Evolutionary conservation across 192 early-diverging fungal species (phyloP), one percentile per base, ranked within the genome.

Genomic region (Jimgerdemannia flammicorona): DNA sequence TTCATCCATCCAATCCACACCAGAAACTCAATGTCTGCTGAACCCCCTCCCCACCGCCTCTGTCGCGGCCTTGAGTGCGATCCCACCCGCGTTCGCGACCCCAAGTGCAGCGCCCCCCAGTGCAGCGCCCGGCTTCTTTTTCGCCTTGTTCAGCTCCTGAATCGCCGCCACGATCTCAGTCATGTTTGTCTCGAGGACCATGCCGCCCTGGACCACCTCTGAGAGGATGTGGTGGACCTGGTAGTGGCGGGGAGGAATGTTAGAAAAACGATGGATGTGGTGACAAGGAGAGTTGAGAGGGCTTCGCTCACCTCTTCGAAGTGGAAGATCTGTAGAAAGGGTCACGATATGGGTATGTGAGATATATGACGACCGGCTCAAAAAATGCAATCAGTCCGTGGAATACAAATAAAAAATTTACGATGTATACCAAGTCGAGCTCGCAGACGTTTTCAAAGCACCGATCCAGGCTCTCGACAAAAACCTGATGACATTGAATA

Each of bases 381-480:
- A 29, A 29, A 29, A 29, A 29, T 29, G 0, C 29, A 29, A 29
- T 29, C 29, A 29, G 29, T 29, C 29, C 29, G 29, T 29, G 29
- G 29, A 29, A 29, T 29, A 29, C 29, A 29, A 29, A n/a, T 44
- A 72, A 44, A 59, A 59, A 6, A 44, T 0, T 74, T 19, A 41
- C 40, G 14, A 67, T 17, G 29, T 81, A 71, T 84, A 95, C 92
- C 83, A 99, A 78, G 78, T 99, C 97, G 71, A 99, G 83, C 83
- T 99, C 98, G 75, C 97, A 99, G 3, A 99, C 98, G 70, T 99
- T 98, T 59, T 92, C 91, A 84, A 99, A 98, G 17, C 90, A 90
- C 43, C 91, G 80, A 77, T 99, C 98, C 66, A 99, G 84, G 39
- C 95, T 89, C 79, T 99, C 98, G 0, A 99, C 98, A 84, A 99